phyloP scores from a whole-genome alignment of 208 protist genomes.

The Borovskyia barvae region DNA sequence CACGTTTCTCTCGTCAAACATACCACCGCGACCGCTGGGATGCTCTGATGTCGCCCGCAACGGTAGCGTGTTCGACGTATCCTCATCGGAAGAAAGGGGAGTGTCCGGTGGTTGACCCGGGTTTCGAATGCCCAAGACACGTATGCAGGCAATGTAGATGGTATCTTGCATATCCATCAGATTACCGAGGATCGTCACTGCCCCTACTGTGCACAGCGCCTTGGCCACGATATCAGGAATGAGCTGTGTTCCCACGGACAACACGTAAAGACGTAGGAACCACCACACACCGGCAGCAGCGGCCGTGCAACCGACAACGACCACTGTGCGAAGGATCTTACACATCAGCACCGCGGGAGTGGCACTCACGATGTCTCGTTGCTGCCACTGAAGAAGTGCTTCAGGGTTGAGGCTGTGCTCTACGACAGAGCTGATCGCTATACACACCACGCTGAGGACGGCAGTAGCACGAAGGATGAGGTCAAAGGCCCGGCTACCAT shows the following conservation, averaged over 20 bases:
- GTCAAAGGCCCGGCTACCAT: conserved; percentile 17
- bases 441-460: conserved; percentile 13
- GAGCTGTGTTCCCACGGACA: conserved; percentile 33
- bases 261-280: conserved; percentile 21
- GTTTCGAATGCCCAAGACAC: conserved; percentile 51
- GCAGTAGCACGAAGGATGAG: conserved; percentile 11
- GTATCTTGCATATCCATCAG: conserved; percentile 80
- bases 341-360: conserved; percentile 62
- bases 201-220: conserved; percentile 37
- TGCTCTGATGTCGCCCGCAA: too few relatives aligned
- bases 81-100: too few relatives aligned
- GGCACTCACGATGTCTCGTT: conserved; percentile 41
- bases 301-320: conserved; percentile 52
- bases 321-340: conserved; percentile 59
- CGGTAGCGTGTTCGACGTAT: too few relatives aligned
- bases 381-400: conserved; percentile 30
- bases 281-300: conserved; percentile 24
- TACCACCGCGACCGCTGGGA: too few relatives aligned
- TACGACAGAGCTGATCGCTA: conserved; percentile 19
- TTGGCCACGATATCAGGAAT: conserved; percentile 43
- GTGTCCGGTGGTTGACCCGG: too few relatives aligned
- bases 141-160: conserved; percentile 56
- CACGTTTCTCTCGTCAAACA: too few relatives aligned
- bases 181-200: conserved; percentile 57
- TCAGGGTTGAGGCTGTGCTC: conserved; percentile 21